Evolutionary conservation across 1,139 yeast genomes (phyloP).

Genomic region (Lodderomyces margitis): DNA sequence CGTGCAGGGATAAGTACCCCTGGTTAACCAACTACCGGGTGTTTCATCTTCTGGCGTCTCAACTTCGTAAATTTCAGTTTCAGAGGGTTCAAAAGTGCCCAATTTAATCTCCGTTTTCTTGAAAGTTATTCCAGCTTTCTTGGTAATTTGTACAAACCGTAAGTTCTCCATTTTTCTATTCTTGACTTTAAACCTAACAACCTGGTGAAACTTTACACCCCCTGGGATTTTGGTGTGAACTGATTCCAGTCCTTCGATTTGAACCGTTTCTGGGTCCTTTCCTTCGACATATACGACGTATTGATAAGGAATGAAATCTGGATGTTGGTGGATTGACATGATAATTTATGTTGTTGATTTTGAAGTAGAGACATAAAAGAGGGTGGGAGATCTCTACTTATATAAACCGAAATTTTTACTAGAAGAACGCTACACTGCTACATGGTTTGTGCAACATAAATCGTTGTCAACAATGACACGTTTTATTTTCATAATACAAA

Average conservation of each 20-base stretch:
- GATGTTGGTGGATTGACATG: constrained; percentile 17
- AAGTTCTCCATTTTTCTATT: constrained; percentile 31
- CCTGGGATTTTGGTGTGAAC: constrained; percentile 38
- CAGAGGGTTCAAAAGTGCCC: constrained; percentile 34
- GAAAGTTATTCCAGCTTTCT: constrained; percentile 38
- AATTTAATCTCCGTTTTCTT: constrained; percentile 31
- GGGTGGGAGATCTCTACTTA: background rate
- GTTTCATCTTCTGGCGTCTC: constrained; percentile 37
- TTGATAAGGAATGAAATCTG: constrained; percentile 35
- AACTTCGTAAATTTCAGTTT: constrained; percentile 24
- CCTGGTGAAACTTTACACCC: constrained; percentile 33
- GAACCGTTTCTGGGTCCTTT: constrained; percentile 21
- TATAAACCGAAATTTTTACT: too few relatives aligned
- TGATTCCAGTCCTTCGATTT: constrained; percentile 29
- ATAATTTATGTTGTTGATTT: background rate
- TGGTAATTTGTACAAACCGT: constrained; percentile 37
- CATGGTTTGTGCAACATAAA: too few relatives aligned
- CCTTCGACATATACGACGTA: constrained; percentile 35
- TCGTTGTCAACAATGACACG: too few relatives aligned
- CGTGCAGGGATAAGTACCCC: constrained; percentile 35
- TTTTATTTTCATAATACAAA: too few relatives aligned
- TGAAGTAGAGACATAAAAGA: background rate
- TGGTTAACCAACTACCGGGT: constrained; percentile 42
- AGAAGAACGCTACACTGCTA: too few relatives aligned
- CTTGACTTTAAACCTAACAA: constrained; percentile 35